phyloP scores from a whole-genome alignment of 2,329 filamentous ascomycete species.

The Akanthomyces dipterigenus region DNA sequence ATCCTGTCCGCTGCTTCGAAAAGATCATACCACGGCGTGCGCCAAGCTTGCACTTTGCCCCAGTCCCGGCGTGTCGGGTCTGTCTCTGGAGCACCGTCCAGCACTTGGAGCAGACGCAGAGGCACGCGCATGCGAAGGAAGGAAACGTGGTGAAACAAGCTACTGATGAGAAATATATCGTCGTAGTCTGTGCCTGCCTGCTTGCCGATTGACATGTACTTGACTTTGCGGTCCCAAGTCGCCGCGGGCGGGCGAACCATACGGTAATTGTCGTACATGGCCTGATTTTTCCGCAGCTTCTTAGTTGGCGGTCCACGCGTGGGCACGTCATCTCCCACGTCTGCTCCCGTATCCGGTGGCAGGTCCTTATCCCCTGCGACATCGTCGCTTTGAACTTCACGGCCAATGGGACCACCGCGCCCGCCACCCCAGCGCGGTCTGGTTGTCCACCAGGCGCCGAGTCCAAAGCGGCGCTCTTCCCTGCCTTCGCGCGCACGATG shows the following conservation, averaged over 20 bases:
- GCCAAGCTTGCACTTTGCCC: conserved; percentile 47
- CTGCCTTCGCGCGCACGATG: conserved; percentile 54
- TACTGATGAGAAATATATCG: conserved; percentile 56
- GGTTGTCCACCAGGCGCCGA: conserved; percentile 55
- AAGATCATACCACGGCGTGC: conserved; percentile 56
- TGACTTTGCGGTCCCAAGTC: conserved; percentile 54
- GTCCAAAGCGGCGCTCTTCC: conserved; percentile 48
- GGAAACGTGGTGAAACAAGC: conserved; percentile 53
- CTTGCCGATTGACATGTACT: conserved; percentile 52
- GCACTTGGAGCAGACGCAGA: conserved; percentile 41
- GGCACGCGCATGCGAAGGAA: conserved; percentile 55
- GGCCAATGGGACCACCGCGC: conserved; percentile 54
- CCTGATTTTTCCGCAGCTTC: conserved; percentile 47
- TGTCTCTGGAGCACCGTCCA: conserved; percentile 39
- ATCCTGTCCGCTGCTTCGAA: conserved; percentile 48
- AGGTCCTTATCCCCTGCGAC: conserved; percentile 41
- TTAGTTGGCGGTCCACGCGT: conserved; percentile 30
- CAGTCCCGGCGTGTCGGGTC: conserved; percentile 35
- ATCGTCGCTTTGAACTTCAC: conserved; percentile 47
- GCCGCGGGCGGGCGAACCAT: conserved; percentile 51
- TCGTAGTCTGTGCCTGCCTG: conserved; percentile 42
- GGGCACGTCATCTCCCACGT: conserved; percentile 19
- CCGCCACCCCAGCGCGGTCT: conserved; percentile 58
- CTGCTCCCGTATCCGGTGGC: conserved; percentile 15
- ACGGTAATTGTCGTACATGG: conserved; percentile 57